Base-by-base conservation (phyloP, 1,139 yeast genomes). In the Yamadazyma spencermartinsiae region DNA sequence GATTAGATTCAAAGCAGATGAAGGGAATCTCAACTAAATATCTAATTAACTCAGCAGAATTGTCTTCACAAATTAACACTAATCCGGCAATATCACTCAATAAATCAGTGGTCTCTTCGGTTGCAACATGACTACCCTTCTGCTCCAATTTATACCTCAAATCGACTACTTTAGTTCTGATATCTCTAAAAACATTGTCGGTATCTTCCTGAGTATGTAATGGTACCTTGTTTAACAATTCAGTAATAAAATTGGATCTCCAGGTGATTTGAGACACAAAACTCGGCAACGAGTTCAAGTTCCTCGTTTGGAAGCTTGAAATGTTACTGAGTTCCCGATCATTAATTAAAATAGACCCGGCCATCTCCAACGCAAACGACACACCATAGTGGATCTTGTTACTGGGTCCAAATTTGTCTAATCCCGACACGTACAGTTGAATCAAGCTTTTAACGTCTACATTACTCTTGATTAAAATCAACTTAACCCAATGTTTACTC, bases 331-430 rank as follows among this genome's bases (percentile, higher is more conserved):
- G 61, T 50, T 83, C 90, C 43, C 79, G 71, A 50, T 88, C 95
- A 32, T 72, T 73, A 17, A 82, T 72, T 13, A 82, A 65, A 16
- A 87, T 76, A 5, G 76, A 61, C 2, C 95, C 92, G 1, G 96
- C 94, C 81, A 88, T 76, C 50, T 87, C 94, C 45, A 89, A 66
- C 0, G 98, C 98, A 70, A 92, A 87, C 0, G 95, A 82, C 39
- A 86, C 83, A 31, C 96, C 98, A 55, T 76, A 81, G 41, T 86
- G 83, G 31, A 86, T 74, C 39, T 65, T 66, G 29, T 54, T 52
- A 25, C 46, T 49, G 12, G 55, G 46, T 36, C 58, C 64, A 31
- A 61, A 58, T 32, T 61, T 54, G 52, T 72, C 72, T 18, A 63
- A 56, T 23, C 63, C 71, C 3, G 89, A 73, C 10, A 89, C 77